These are phyloP conservation scores for Diospyros lotus DNA, from an alignment of 148 eudicot genomes.

Conservation along the genomic window DNA sequence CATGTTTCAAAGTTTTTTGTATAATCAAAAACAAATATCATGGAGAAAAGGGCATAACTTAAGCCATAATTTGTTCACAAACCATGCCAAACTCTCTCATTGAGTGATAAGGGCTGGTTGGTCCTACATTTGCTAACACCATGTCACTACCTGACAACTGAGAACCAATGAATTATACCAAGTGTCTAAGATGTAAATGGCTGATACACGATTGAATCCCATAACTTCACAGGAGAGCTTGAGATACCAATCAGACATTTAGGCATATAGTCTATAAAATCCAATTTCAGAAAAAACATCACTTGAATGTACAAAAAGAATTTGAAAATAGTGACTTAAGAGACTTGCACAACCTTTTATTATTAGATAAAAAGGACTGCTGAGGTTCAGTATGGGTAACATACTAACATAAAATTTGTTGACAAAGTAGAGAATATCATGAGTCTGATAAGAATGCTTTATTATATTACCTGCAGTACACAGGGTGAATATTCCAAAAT, in stretches of 20 bases:
- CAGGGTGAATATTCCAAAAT: constrained; percentile 96
- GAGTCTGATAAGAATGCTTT: background rate
- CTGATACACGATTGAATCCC: background rate
- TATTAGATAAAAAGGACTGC: background rate
- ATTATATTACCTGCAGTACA: constrained; percentile 77
- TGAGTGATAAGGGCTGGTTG: too few relatives aligned
- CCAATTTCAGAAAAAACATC: background rate
- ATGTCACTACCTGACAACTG: background rate
- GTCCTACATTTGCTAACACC: too few relatives aligned
- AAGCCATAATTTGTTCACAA: too few relatives aligned
- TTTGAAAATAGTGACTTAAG: background rate
- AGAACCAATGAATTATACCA: background rate
- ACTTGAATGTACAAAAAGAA: background rate
- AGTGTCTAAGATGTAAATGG: too few relatives aligned
- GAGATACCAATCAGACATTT: background rate
- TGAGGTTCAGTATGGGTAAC: background rate
- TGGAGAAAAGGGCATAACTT: too few relatives aligned
- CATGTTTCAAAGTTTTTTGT: background rate
- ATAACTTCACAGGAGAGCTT: background rate
- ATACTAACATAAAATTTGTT: background rate
- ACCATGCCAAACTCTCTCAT: background rate
- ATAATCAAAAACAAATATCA: background rate
- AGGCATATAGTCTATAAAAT: background rate
- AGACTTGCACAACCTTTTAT: background rate
- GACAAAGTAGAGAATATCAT: background rate